Evolutionary conservation across 1,139 yeast genomes (phyloP).

Genomic region (Yamadazyma epiphylla): DNA sequence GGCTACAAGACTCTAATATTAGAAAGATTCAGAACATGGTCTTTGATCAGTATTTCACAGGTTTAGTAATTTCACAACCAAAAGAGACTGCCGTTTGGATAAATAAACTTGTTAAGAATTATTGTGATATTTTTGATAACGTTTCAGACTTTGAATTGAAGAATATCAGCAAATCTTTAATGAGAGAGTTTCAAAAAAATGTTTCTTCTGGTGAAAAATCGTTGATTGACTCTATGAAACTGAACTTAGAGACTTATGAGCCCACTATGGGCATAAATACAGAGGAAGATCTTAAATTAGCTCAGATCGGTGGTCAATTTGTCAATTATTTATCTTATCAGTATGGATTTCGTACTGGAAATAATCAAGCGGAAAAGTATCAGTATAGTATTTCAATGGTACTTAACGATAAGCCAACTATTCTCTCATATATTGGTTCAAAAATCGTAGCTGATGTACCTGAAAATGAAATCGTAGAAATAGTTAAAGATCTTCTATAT

Average conservation of each 20-base stretch:
- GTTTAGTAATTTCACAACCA: constrained; percentile 7
- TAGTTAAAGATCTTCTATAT: not conserved
- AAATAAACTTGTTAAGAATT: constrained; percentile 6
- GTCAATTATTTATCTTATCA: not conserved
- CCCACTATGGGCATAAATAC: no score
- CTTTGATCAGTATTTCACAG: constrained; percentile 19
- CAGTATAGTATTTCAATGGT: no score
- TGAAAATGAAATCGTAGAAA: not conserved
- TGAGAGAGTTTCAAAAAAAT: constrained; percentile 5
- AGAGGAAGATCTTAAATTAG: not conserved
- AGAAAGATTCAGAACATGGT: not conserved
- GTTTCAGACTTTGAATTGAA: constrained; percentile 12
- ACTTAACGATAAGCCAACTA: not conserved
- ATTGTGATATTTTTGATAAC: constrained; percentile 13
- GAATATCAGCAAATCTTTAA: constrained; percentile 8
- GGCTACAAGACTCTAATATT: not conserved
- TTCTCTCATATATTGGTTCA: not conserved
- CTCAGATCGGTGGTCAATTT: not conserved
- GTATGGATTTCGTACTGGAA: not conserved
- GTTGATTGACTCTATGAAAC: not conserved
- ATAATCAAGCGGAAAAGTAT: not conserved
- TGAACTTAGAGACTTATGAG: not conserved
- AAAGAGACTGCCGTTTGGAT: constrained; percentile 11
- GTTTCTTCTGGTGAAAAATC: constrained; percentile 3
- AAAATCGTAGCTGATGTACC: not conserved